Evolutionary conservation across 176 grass and related monocot genomes (phyloP), one percentile per base, ranked within the genome.

Genomic region (Zoysia pacifica): DNA sequence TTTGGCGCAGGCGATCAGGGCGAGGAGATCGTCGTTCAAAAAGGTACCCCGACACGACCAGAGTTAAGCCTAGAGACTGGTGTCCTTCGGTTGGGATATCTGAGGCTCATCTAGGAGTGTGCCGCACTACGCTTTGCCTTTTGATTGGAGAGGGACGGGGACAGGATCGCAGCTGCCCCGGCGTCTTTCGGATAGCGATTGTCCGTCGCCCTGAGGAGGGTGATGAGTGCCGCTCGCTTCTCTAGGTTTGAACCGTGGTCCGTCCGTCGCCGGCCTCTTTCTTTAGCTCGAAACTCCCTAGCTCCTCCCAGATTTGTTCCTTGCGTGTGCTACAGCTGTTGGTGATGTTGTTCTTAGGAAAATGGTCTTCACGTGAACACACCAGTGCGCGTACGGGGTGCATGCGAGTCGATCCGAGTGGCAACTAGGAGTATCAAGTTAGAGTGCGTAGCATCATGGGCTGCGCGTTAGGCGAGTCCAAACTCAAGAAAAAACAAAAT

Each of bases 1-100:
- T 85, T 82, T 37, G 63, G 77, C 20, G 70, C 50, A 90, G 79
- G 67, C 80, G 51, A 95, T 93, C 56, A 65, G 75, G 18, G 46
- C 61, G 78, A 89, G 90, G 81, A 93, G 82, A 93, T 93, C 93
- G 79, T 79, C 51, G 82, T 89, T 86, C 83, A 93, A 91, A 94
- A 94, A 93, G 79, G 72, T 84, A 76, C 61, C 81, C 87, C 91
- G 84, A 92, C 89, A 97, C 76, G 45, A 67, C 88, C 91, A 86
- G 84, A 93, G 86, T 82, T 88, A 85, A 89, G 69, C 89, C 89
- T 94, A 91, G 91, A 92, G 89, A 94, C 92, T 88, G 87, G 71
- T 76, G 87, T 94, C 79, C 81, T 81, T 72, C 79, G 83, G 81
- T 93, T 87, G 82, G 78, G 70, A 74, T 81, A 67, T 73, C 69